Evolutionary conservation across 2,329 filamentous ascomycete species (phyloP).

Genomic region (Pestalotiopsis sp.): DNA sequence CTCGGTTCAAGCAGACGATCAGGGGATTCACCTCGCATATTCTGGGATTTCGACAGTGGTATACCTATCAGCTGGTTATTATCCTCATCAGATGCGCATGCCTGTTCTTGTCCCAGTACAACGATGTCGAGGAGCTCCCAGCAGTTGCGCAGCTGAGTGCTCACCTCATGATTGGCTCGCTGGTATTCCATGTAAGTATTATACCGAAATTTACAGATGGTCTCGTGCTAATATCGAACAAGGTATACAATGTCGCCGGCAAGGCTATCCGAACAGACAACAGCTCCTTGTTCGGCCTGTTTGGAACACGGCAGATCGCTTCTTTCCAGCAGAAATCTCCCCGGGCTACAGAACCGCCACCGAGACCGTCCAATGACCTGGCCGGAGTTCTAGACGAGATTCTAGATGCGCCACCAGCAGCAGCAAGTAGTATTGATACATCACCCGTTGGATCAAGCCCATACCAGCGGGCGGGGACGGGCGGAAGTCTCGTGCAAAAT

Average conservation of each 20-base stretch:
- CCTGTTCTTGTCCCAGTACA: constrained; percentile 41
- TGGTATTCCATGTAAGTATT: constrained; percentile 56
- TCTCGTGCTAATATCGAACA: constrained; percentile 22
- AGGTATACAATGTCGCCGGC: constrained; percentile 49
- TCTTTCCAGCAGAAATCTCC: constrained; percentile 12
- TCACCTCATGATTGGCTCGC: constrained; percentile 56
- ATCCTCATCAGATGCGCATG: constrained; percentile 58
- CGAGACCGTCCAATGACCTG: constrained; percentile 22
- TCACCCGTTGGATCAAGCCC: neutral
- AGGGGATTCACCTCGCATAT: constrained; percentile 64
- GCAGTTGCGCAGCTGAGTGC: constrained; percentile 47
- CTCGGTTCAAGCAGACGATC: constrained; percentile 61
- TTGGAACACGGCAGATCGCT: constrained; percentile 24
- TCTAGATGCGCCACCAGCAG: neutral
- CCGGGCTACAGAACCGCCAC: constrained; percentile 36
- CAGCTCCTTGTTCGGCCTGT: constrained; percentile 49
- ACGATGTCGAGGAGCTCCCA: constrained; percentile 39
- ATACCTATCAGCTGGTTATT: constrained; percentile 64
- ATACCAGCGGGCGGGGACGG: neutral
- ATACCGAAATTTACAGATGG: neutral
- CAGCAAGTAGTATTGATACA: neutral
- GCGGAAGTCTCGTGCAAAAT: neutral
- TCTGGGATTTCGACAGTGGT: constrained; percentile 65
- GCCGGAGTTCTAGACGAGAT: constrained; percentile 30
- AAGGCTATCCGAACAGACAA: constrained; percentile 58